Evolutionary conservation across 2,329 filamentous ascomycete species (phyloP).

Genomic region (Pseudocercospora cruenta): DNA sequence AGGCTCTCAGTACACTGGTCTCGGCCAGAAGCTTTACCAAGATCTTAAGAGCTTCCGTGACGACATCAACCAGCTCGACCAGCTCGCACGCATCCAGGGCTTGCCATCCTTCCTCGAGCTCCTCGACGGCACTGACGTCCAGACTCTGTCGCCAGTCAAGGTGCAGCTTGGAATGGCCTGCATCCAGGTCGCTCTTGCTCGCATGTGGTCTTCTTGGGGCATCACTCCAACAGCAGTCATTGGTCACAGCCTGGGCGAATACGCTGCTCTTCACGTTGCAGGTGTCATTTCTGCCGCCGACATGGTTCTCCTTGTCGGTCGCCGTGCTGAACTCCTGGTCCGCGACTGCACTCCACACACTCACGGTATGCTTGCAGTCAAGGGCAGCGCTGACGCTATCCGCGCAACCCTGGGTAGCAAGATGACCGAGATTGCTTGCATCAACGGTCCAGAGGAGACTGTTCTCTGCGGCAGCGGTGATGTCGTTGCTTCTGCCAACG

Average conservation of each 20-base stretch:
- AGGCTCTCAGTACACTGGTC: slow-evolving; percentile 56
- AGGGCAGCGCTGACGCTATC: slow-evolving; percentile 56
- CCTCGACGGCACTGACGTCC: slow-evolving; percentile 53
- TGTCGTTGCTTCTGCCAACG: slow-evolving; percentile 59
- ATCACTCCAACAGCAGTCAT: slow-evolving; percentile 58
- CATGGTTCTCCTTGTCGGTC: slow-evolving; percentile 72
- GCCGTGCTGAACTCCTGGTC: slow-evolving; percentile 67
- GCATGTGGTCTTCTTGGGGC: slow-evolving; percentile 58
- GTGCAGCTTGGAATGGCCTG: slow-evolving; percentile 58
- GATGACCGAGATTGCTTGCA: slow-evolving; percentile 66
- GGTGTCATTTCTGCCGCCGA: slow-evolving; percentile 72
- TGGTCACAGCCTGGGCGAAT: slow-evolving; percentile 70
- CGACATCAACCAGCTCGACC: slow-evolving; percentile 55
- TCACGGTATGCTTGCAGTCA: slow-evolving; percentile 68
- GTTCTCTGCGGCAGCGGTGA: slow-evolving; percentile 69
- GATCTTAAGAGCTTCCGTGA: slow-evolving; percentile 52
- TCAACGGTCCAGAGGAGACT: slow-evolving; percentile 75
- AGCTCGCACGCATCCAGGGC: slow-evolving; percentile 50
- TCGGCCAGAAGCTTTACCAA: slow-evolving; percentile 55
- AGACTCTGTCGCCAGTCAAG: slow-evolving; percentile 55
- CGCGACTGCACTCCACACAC: slow-evolving; percentile 67
- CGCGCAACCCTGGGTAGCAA: slow-evolving; percentile 55
- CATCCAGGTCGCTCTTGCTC: slow-evolving; percentile 56
- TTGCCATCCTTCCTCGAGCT: slow-evolving; percentile 56
- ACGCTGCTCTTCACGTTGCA: slow-evolving; percentile 71